Evolutionary conservation across 495 filamentous ascomycete species (phyloP).

Genomic region (Lentithecium fluviatile): DNA sequence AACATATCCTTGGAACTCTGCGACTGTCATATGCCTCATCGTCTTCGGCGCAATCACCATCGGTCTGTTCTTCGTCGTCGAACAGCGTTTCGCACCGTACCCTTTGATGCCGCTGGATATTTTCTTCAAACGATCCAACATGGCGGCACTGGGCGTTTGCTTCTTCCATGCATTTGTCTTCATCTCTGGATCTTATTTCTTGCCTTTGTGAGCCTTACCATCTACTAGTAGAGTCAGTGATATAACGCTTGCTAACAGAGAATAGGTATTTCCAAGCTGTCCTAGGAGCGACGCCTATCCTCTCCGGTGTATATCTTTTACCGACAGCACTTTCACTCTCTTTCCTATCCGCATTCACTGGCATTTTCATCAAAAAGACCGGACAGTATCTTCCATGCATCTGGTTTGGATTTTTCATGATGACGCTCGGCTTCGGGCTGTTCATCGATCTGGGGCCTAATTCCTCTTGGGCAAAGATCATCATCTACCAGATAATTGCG

Average conservation of each 20-base stretch:
- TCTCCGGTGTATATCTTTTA: constrained; percentile 76
- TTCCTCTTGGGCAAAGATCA: constrained; percentile 58
- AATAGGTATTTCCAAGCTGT: constrained; percentile 52
- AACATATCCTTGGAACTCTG: constrained; percentile 70
- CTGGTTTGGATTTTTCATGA: constrained; percentile 55
- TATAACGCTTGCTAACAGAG: no score
- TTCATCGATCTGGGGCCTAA: constrained; percentile 57
- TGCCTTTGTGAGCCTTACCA: no score
- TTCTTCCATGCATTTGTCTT: constrained; percentile 39
- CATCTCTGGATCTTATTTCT: constrained; percentile 40
- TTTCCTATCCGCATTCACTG: constrained; percentile 60
- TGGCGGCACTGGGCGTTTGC: constrained; percentile 37
- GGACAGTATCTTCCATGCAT: constrained; percentile 57
- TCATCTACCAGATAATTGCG: constrained; percentile 62
- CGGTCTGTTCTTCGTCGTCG: constrained; percentile 62
- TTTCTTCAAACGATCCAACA: constrained; percentile 50
- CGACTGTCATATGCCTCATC: constrained; percentile 74
- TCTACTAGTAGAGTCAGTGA: no score
- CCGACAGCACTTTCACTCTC: constrained; percentile 72
- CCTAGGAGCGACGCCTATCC: constrained; percentile 66
- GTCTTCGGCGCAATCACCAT: constrained; percentile 69
- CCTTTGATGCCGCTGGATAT: constrained; percentile 75
- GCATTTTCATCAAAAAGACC: constrained; percentile 72
- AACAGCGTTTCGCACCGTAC: constrained; percentile 70
- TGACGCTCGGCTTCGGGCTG: constrained; percentile 65